Conservation (phyloP, 139 green algal genomes). For the Tetratostichococcus sp. region DNA sequence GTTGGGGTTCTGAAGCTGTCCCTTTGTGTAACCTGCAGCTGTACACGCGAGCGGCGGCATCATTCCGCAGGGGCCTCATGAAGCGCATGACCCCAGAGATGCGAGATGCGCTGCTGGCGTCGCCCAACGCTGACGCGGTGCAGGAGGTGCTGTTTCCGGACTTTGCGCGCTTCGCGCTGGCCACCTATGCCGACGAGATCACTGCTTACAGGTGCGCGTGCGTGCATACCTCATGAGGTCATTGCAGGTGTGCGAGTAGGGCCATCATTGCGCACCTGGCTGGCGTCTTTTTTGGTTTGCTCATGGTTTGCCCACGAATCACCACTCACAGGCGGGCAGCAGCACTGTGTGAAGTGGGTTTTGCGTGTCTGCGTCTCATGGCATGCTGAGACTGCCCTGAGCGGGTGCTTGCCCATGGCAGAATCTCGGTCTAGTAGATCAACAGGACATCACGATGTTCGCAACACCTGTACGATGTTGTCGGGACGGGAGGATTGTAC, state of each 20-base stretch:
- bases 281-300: not conserved
- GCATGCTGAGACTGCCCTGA: no score
- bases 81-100: slow-evolving; percentile 18
- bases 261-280: not conserved
- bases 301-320: not conserved
- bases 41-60: not conserved
- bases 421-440: no score
- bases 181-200: slow-evolving; percentile 31
- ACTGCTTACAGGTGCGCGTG: slow-evolving; percentile 27
- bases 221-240: not conserved
- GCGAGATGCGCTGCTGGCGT: slow-evolving; percentile 3
- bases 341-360: not conserved
- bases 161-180: slow-evolving; percentile 33
- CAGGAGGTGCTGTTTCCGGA: slow-evolving; percentile 29
- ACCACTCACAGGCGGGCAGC: not conserved
- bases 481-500: no score
- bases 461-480: no score
- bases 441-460: not conserved
- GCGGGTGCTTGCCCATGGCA: no score
- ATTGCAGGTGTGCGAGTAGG: not conserved
- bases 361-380: not conserved
- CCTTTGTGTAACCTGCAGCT: slow-evolving; percentile 21
- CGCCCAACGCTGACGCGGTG: not conserved
- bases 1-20: not conserved
- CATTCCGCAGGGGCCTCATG: slow-evolving; percentile 26